Evolutionary conservation across 768 basidiomycete genomes (phyloP).

Genomic region (Kwoniella dendrophila): DNA sequence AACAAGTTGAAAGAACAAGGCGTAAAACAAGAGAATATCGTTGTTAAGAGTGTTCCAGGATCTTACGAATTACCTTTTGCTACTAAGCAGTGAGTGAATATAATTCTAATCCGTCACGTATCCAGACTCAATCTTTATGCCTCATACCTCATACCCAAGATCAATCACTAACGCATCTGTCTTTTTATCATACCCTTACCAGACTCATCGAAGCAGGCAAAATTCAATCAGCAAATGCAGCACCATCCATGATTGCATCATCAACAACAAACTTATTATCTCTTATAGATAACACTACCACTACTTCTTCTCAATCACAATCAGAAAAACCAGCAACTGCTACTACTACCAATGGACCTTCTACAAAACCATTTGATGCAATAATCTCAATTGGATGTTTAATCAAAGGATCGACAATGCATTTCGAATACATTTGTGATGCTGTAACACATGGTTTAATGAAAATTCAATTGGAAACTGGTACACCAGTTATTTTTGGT

Average conservation of each 20-base stretch:
- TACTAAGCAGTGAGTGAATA: conserved; percentile 77
- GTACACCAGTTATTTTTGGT: conserved; percentile 93
- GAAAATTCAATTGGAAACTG: conserved; percentile 89
- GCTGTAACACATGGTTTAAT: conserved; percentile 90
- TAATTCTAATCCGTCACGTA: no score
- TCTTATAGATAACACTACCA: conserved; percentile 61
- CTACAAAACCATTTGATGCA: conserved; percentile 74
- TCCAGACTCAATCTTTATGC: no score
- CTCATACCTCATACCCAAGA: background rate
- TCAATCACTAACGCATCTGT: conserved; percentile 5
- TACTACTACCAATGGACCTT: conserved; percentile 16
- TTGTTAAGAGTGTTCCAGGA: conserved; percentile 88
- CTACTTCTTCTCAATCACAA: conserved; percentile 59
- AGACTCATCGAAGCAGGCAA: conserved; percentile 89
- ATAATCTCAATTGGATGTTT: conserved; percentile 97
- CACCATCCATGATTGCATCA: conserved; percentile 76
- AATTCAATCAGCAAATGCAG: conserved; percentile 73
- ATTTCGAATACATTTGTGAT: conserved; percentile 98
- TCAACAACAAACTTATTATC: conserved; percentile 57
- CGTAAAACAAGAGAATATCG: conserved; percentile 86
- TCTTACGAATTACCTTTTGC: conserved; percentile 90
- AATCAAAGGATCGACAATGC: conserved; percentile 98
- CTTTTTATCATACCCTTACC: background rate
- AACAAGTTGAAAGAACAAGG: conserved; percentile 79
- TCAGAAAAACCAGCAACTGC: conserved; percentile 49